A percentile compares a stretch with the other conserved stretches of the same genome.
phyloP scores from a whole-genome alignment of 1,284 basidiomycete genomes.

The Rhodotorula sp. region DNA sequence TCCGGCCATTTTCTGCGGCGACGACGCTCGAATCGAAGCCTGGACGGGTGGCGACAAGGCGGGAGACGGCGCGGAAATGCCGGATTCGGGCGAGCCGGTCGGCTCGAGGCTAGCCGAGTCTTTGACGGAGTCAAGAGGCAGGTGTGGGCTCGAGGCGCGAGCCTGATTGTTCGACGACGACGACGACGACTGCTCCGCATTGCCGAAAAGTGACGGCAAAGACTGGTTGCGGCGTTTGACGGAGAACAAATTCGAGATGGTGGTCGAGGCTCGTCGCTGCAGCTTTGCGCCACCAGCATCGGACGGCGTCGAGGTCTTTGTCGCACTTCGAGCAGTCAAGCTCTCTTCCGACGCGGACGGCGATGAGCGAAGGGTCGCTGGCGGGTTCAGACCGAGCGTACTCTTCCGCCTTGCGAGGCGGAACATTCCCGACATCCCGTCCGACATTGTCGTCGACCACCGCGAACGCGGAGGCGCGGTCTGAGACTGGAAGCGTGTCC shows the following conservation, averaged over 20 bases:
- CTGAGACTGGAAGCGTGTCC: neutral
- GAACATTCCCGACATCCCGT: constrained; percentile 26
- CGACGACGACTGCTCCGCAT: neutral
- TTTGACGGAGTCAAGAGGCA: constrained; percentile 1
- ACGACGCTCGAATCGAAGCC: neutral
- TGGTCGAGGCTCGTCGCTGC: constrained; percentile 19
- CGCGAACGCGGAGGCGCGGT: neutral
- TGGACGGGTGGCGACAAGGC: neutral
- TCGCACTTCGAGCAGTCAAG: constrained; percentile 3
- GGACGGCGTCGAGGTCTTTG: neutral
- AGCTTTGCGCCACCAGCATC: constrained; percentile 13
- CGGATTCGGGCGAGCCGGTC: neutral
- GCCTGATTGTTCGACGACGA: neutral
- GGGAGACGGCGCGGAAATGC: neutral
- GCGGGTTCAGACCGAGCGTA: constrained; percentile 24
- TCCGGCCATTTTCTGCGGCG: neutral
- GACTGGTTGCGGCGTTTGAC: constrained; percentile 17
- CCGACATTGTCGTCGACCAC: constrained; percentile 6
- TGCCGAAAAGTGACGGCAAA: constrained; percentile 12
- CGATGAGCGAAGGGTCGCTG: constrained; percentile 5
- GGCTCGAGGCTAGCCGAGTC: neutral
- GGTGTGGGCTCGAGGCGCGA: constrained; percentile 11
- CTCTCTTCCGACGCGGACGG: constrained; percentile 5
- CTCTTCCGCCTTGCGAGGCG: constrained; percentile 28
- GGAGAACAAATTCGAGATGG: constrained; percentile 15